Percentiles rank a stretch among this genome's conserved stretches.
Conservation (phyloP, 768 basidiomycete species). For the Kwoniella europaea region DNA sequence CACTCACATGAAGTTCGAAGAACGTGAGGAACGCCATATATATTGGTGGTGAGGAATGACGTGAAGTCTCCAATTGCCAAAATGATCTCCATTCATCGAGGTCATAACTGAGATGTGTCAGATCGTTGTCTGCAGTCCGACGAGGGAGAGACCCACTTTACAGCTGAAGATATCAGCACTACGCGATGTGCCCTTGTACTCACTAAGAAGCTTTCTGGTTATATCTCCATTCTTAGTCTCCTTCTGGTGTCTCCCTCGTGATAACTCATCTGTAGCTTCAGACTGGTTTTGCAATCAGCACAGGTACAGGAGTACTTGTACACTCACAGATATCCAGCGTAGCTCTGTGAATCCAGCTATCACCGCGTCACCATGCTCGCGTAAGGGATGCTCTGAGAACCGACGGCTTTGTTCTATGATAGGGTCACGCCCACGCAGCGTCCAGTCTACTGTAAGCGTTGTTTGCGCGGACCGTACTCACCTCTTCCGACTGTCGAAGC, state of each 20-base stretch:
- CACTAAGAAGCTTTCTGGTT: too few species aligned
- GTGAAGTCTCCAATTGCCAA: conserved; percentile 19
- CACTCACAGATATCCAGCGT: conserved; percentile 22
- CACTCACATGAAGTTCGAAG: conserved; percentile 30
- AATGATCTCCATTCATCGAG: conserved; percentile 28
- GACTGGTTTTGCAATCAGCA: too few species aligned
- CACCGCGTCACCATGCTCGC: conserved; percentile 25
- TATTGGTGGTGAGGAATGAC: conserved; percentile 8
- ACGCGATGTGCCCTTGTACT: too few species aligned
- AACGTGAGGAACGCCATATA: conserved; percentile 22
- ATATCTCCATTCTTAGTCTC: too few species aligned
- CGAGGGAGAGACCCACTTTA: too few species aligned
- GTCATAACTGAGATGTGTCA: conserved; percentile 12
- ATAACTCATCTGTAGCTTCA: too few species aligned
- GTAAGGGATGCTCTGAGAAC: conserved; percentile 16
- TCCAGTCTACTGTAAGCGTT: conserved; percentile 25
- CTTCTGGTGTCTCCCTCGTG: too few species aligned
- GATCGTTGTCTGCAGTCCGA: too few species aligned
- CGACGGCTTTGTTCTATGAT: conserved; percentile 17
- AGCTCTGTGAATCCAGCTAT: conserved; percentile 32
- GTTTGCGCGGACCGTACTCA: neutral
- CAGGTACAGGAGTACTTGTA: too few species aligned
- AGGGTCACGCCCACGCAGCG: conserved; percentile 21
- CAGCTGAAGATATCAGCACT: too few species aligned
- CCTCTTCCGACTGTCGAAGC: conserved; percentile 26